phyloP scores from a whole-genome alignment of 148 eudicot species.

The Vaccinium corymbosum region DNA sequence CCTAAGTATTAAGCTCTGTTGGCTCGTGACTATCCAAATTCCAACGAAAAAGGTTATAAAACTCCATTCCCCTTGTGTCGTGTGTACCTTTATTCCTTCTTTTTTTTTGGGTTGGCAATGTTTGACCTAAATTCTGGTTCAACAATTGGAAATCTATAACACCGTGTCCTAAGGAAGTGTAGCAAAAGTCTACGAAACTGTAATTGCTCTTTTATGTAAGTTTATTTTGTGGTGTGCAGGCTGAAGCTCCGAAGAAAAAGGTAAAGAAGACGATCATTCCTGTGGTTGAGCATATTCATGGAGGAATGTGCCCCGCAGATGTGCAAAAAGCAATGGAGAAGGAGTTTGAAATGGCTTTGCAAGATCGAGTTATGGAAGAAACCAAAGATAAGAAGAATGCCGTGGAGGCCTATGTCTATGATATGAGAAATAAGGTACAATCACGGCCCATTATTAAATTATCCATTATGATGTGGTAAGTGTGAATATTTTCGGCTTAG shows the following conservation, averaged over 20 bases:
- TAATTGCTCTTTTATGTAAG: background rate
- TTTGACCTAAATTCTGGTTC: background rate
- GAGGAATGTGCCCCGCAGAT: slow-evolving; percentile 44
- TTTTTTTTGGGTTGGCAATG: background rate
- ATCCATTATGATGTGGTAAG: background rate
- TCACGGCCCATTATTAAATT: background rate
- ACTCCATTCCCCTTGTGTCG: background rate
- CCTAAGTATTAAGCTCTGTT: background rate
- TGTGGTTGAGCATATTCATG: slow-evolving; percentile 49
- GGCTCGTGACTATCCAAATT: background rate
- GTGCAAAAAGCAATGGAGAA: slow-evolving; percentile 70
- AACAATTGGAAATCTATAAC: background rate
- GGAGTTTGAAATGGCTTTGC: slow-evolving; percentile 87
- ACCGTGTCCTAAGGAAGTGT: background rate
- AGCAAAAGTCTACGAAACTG: background rate
- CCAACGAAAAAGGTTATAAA: background rate
- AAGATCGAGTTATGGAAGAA: slow-evolving; percentile 82
- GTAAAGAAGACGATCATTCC: slow-evolving; percentile 57
- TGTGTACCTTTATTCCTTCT: background rate
- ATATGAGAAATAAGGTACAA: slow-evolving; percentile 75
- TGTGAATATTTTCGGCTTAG: background rate
- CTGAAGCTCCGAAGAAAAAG: slow-evolving; percentile 62
- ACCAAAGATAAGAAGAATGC: slow-evolving; percentile 80
- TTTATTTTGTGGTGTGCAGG: slow-evolving; percentile 26
- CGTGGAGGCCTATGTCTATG: slow-evolving; percentile 80